Percentiles rank a stretch among this genome's conserved stretches.
Conservation (phyloP, 148 eudicot genomes). For the Rhododendron ferrugineum region DNA sequence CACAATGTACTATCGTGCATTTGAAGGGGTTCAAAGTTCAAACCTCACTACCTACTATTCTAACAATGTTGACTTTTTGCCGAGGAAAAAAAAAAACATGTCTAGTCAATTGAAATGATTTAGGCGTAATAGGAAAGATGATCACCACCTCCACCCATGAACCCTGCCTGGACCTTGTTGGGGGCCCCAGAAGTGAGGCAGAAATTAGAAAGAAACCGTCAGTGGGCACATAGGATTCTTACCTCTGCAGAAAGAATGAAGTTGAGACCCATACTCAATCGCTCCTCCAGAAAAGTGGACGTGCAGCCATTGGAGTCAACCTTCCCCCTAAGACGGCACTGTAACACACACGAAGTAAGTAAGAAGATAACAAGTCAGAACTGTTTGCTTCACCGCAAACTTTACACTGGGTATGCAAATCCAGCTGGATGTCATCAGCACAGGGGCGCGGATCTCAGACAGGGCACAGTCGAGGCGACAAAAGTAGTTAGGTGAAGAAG, state of each 20-base stretch:
- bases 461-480: background rate
- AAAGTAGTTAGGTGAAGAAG: background rate
- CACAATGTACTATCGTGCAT: background rate
- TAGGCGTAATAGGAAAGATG: background rate
- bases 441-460: background rate
- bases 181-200: background rate
- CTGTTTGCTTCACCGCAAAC: background rate
- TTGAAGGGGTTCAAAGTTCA: background rate
- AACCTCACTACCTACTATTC: background rate
- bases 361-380: background rate
- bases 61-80: background rate
- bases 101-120: background rate
- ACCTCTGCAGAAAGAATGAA: constrained; percentile 95
- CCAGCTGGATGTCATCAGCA: background rate
- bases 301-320: constrained; percentile 84
- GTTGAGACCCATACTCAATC: constrained; percentile 77
- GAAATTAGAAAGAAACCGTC: background rate
- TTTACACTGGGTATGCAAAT: background rate
- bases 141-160: background rate
- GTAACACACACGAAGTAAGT: constrained; percentile 10
- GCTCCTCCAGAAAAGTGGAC: constrained; percentile 78
- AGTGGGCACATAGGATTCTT: constrained; percentile 8
- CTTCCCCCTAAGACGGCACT: constrained; percentile 94
- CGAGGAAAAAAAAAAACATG: background rate
- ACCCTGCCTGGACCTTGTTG: background rate